A percentile compares a stretch with the other conserved stretches of the same genome.
phyloP scores from a whole-genome alignment of 1,284 basidiomycete genomes.

The Puccinia polysora region DNA sequence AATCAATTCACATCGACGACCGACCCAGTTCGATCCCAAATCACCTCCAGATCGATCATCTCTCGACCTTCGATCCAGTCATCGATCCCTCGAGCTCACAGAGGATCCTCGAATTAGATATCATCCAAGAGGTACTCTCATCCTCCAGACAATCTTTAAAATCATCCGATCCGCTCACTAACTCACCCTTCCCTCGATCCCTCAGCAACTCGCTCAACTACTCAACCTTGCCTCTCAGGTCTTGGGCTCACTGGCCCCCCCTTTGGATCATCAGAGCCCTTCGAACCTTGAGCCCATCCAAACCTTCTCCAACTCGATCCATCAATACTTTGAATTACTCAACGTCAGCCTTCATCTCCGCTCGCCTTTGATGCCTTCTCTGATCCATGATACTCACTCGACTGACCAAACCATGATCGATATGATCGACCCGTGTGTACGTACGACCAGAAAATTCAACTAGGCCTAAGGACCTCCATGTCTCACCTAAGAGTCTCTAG shows the following conservation, averaged over 20 bases:
- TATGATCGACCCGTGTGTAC: no score
- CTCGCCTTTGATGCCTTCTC: not conserved
- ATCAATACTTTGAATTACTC: constrained; percentile 22
- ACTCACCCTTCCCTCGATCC: not conserved
- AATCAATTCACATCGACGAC: no score
- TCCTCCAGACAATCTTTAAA: no score
- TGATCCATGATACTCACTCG: not conserved
- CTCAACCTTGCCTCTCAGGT: constrained; percentile 5
- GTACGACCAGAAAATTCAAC: constrained; percentile 17
- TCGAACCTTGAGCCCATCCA: not conserved
- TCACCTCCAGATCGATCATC: no score
- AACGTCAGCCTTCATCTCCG: constrained; percentile 1
- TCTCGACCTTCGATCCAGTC: no score
- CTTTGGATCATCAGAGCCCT: not conserved
- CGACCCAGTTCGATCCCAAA: no score
- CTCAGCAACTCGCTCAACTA: constrained; percentile 21
- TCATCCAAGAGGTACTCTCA: no score
- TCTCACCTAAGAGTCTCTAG: constrained; percentile 24
- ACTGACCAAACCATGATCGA: not conserved
- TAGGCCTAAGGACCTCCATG: constrained; percentile 21
- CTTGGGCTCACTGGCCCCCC: not conserved
- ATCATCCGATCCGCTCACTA: no score
- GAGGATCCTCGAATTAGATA: no score
- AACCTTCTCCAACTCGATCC: constrained; percentile 6
- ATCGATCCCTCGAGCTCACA: no score